Base-by-base conservation (phyloP, 176 grass and related monocot genomes). In the Oryza glaberrima region DNA sequence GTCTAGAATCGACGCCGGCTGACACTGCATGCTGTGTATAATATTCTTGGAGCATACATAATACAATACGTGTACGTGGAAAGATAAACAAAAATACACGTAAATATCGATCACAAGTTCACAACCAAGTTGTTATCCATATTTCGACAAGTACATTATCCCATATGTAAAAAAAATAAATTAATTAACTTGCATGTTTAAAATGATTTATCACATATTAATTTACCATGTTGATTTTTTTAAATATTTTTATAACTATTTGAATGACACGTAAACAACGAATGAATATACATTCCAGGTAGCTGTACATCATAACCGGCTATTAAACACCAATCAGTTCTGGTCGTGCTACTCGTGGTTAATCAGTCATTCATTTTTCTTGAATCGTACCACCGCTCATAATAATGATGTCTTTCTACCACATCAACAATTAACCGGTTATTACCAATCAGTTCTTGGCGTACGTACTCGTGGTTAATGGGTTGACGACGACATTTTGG, bases 1-100 rank as follows among this genome's bases (percentile, higher is more conserved):
- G 79, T 40, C 65, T 41, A 51, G 19, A 12, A 14, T 70, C 86
- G 86, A 77, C 22, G 71, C 72, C 22, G 70, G 77, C 19, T 35
- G 51, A 47, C 15, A 72, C 54, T 56, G 17, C 4, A 5, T 5
- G 35, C 16, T 58, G 0, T 28, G 58, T 77, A 44, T 44, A 58
- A 10, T 70, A 34, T 17, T 14, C 17, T 11, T 17, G 61, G 58
- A 25, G 44, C 26, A 9, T 5, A 40, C 38, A 32, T 58, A 56
- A 56, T 56, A 16, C 11, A 54, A 70, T 56, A 56, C 19, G 32
- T n/a, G n/a, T 20, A 58, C 54, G 54, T 58, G 54, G 19, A 41
- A 41, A 41, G 6, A 58, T 7, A 7, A 20, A 20, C 19, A 58
- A 20, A 20, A 58, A 58, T 20, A 58, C 54, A 58, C 19, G 54